Conservation (phyloP, 306 rosid species). For the Lathyrus sativus region DNA sequence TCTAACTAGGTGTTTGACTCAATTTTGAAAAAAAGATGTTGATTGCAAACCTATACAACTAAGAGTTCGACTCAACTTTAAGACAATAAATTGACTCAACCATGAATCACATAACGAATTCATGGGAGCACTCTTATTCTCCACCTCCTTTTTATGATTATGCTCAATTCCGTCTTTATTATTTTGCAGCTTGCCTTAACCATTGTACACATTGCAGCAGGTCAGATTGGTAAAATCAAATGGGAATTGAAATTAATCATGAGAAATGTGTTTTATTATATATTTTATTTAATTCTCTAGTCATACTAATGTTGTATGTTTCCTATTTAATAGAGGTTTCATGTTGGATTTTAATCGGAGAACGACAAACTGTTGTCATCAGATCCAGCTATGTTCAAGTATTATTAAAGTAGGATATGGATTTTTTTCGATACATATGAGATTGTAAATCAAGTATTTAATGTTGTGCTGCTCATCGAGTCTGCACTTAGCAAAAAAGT, state of each 20-base stretch:
- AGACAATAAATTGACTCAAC: no score
- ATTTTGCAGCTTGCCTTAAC: conserved; percentile 77
- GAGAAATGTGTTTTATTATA: conserved; percentile 26
- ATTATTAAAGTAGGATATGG: conserved; percentile 92
- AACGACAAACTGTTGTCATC: conserved; percentile 95
- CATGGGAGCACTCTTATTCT: no score
- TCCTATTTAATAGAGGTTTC: conserved; percentile 56
- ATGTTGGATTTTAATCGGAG: conserved; percentile 98
- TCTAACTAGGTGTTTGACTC: no score
- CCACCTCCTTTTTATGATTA: neutral
- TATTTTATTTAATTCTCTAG: conserved; percentile 11
- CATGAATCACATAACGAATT: no score
- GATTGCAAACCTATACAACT: no score
- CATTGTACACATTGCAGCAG: conserved; percentile 65
- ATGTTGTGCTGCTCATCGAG: no score
- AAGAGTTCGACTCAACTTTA: no score
- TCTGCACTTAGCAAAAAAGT: no score
- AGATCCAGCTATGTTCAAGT: conserved; percentile 90
- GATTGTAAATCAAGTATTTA: no score
- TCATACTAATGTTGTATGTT: conserved; percentile 39
- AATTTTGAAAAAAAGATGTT: no score
- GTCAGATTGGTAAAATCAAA: conserved; percentile 82
- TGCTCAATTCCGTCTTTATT: conserved; percentile 35
- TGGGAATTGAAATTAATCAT: conserved; percentile 34
- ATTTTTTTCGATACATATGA: conserved; percentile 46